Percentiles rank a stretch among this genome's conserved stretches.
Evolutionary conservation across 1,139 yeast species (phyloP).

Genomic region (Arxiozyma bovina): DNA sequence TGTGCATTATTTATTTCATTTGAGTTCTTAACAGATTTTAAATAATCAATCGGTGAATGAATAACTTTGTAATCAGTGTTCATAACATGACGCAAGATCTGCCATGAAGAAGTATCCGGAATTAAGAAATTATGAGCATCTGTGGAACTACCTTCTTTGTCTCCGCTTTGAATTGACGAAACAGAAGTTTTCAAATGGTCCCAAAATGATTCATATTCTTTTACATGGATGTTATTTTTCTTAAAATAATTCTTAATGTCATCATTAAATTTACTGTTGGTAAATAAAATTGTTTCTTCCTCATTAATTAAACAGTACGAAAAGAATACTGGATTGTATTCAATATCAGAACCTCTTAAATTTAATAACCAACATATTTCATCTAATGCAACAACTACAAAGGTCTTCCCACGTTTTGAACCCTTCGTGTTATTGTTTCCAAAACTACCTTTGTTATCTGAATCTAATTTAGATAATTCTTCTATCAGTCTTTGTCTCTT

Average conservation of each 20-base stretch:
- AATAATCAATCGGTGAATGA: slow-evolving; percentile 54
- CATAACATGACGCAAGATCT: slow-evolving; percentile 48
- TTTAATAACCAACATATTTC: slow-evolving; percentile 92
- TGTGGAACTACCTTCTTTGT: not conserved
- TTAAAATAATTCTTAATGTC: slow-evolving; percentile 29
- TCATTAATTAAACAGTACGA: slow-evolving; percentile 59
- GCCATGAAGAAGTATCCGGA: slow-evolving; percentile 74
- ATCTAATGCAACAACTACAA: slow-evolving; percentile 70
- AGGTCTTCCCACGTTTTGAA: slow-evolving; percentile 24
- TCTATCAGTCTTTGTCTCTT: slow-evolving; percentile 33
- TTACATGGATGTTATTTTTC: slow-evolving; percentile 37
- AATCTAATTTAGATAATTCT: slow-evolving; percentile 34
- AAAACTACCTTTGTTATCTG: not conserved
- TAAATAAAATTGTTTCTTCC: slow-evolving; percentile 47
- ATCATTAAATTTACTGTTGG: slow-evolving; percentile 36
- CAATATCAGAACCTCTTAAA: slow-evolving; percentile 77
- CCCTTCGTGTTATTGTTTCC: slow-evolving; percentile 3
- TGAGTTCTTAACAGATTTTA: slow-evolving; percentile 71
- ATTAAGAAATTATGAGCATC: slow-evolving; percentile 40
- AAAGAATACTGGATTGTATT: slow-evolving; percentile 85
- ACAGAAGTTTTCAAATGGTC: slow-evolving; percentile 33
- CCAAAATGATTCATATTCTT: slow-evolving; percentile 53
- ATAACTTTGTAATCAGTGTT: slow-evolving; percentile 37
- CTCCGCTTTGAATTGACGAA: not conserved
- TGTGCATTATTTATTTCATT: slow-evolving; percentile 70